These are phyloP conservation scores for Populus davidiana DNA, from an alignment of 345 rosid genomes.

Conservation along the genomic window DNA sequence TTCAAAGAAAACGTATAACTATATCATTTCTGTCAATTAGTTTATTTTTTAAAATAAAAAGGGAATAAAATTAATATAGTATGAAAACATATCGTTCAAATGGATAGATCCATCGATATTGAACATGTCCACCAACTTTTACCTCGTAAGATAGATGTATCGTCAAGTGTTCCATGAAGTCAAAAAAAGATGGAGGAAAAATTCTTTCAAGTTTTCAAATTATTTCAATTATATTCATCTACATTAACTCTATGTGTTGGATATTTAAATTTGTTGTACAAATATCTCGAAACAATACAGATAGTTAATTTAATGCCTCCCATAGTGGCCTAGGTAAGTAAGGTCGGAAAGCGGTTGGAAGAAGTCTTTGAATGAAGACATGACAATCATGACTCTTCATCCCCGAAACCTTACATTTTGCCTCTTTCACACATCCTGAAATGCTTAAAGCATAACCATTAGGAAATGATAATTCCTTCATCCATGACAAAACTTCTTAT, in stretches of 20 bases:
- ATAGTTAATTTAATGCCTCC: background rate
- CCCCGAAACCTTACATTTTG: too few relatives aligned
- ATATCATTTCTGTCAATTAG: too few relatives aligned
- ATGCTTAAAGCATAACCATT: slow-evolving; percentile 6
- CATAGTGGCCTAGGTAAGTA: background rate
- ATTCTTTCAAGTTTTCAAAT: background rate
- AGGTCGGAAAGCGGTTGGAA: background rate
- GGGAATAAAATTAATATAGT: background rate
- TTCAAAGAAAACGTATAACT: too few relatives aligned
- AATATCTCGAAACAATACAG: background rate
- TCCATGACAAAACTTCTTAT: background rate
- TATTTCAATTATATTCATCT: background rate
- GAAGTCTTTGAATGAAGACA: too few relatives aligned
- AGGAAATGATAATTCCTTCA: background rate
- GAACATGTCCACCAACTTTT: too few relatives aligned
- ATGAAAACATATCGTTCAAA: too few relatives aligned
- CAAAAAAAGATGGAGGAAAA: too few relatives aligned
- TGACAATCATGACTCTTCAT: too few relatives aligned
- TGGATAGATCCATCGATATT: too few relatives aligned
- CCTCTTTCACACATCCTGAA: background rate
- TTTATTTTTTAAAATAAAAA: background rate
- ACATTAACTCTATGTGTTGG: background rate
- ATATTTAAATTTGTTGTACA: background rate
- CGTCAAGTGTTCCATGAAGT: too few relatives aligned
- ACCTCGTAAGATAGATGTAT: too few relatives aligned